phyloP scores from a whole-genome alignment of 805 yeast genomes.

The Candida jianshihensis region DNA sequence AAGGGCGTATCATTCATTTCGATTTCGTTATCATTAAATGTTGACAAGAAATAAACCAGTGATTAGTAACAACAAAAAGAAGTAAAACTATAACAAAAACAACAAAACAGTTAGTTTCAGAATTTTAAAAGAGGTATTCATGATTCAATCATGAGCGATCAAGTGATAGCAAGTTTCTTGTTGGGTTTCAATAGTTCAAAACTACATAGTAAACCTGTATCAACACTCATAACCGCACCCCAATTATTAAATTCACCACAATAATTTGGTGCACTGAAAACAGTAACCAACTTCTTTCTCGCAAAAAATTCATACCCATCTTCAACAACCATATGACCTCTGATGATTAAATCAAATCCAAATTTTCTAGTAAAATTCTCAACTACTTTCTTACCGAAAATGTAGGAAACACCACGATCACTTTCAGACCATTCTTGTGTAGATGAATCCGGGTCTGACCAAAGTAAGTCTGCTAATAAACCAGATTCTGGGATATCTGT shows the following conservation, averaged over 20 bases:
- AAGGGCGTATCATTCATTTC: too few relatives aligned
- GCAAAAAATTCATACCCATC: conserved; percentile 83
- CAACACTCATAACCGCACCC: conserved; percentile 98
- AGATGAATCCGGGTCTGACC: conserved; percentile 74
- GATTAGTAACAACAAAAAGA: too few relatives aligned
- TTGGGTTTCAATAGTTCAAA: conserved; percentile 87
- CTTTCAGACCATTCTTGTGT: conserved; percentile 67
- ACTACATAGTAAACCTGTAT: conserved; percentile 84
- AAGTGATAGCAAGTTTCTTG: conserved; percentile 9
- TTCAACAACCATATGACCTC: conserved; percentile 89
- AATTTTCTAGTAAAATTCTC: conserved; percentile 58
- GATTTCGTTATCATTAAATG: too few relatives aligned
- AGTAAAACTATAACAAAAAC: too few relatives aligned
- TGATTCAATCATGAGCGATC: neutral
- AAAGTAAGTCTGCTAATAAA: conserved; percentile 64
- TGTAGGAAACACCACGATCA: conserved; percentile 77
- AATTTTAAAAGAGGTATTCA: too few relatives aligned
- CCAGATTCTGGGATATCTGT: conserved; percentile 83
- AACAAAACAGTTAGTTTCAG: too few relatives aligned
- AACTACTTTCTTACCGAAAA: conserved; percentile 71
- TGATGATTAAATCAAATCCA: conserved; percentile 67
- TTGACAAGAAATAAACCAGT: too few relatives aligned
- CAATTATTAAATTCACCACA: conserved; percentile 62
- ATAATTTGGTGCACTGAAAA: conserved; percentile 78
- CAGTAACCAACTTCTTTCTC: conserved; percentile 66